Conservation (phyloP, 768 basidiomycete species). For the Mycena galopus region DNA sequence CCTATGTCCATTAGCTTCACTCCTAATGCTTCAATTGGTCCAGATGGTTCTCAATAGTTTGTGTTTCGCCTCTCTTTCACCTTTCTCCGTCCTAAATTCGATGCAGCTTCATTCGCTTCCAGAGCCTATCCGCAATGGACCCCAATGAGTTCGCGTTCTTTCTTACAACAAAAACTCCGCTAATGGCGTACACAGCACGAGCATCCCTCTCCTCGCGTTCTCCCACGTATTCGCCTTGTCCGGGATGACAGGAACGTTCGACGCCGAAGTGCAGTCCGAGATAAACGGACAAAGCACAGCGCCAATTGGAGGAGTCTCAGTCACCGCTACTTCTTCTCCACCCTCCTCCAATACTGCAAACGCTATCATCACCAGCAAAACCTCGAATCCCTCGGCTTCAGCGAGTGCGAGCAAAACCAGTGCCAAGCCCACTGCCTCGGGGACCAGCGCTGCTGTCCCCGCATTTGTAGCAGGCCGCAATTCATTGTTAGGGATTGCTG, state of each 20-base stretch:
- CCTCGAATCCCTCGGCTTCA: constrained; percentile 35
- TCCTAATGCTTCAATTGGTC: constrained; percentile 65
- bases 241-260: constrained; percentile 83
- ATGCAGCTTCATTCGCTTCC: constrained; percentile 81
- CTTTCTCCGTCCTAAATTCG: constrained; percentile 18
- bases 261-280: constrained; percentile 62
- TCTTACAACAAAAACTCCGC: too few species aligned
- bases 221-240: constrained; percentile 85
- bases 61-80: constrained; percentile 43
- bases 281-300: constrained; percentile 74
- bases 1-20: constrained; percentile 63
- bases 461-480: constrained; percentile 7
- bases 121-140: constrained; percentile 70
- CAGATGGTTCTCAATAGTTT: constrained; percentile 69
- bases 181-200: too few species aligned
- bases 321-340: constrained; percentile 36
- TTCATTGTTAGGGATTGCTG: constrained; percentile 24
- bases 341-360: constrained; percentile 33
- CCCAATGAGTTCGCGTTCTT: too few species aligned
- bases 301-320: constrained; percentile 59
- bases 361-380: constrained; percentile 32
- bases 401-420: constrained; percentile 40
- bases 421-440: constrained; percentile 34
- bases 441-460: constrained; percentile 40
- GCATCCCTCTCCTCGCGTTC: constrained; percentile 77